A percentile compares a stretch with the other conserved stretches of the same genome.
phyloP scores from a whole-genome alignment of 352 stramenopile genomes.

The Phytophthora rubi region DNA sequence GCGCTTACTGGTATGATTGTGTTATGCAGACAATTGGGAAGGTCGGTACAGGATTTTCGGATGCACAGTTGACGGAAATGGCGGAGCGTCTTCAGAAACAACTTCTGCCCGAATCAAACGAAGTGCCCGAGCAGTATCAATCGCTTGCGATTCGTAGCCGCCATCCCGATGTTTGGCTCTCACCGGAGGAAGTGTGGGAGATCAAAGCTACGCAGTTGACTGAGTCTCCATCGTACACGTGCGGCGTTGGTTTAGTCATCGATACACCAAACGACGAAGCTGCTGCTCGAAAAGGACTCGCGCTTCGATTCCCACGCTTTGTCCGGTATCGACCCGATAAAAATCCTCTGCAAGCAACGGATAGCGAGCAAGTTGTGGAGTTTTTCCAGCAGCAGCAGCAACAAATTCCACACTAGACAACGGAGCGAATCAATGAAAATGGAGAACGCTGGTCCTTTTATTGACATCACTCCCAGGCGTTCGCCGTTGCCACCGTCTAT shows the following conservation, averaged over 20 bases:
- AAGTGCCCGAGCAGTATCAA: conserved; percentile 66
- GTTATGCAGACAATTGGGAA: conserved; percentile 77
- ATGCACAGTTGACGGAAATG: conserved; percentile 92
- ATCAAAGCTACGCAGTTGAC: conserved; percentile 98
- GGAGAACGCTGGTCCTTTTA: background rate
- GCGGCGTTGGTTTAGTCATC: conserved; percentile 43
- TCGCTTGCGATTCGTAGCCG: conserved; percentile 62
- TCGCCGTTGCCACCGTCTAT: conserved; percentile 3
- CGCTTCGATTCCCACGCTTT: conserved; percentile 99
- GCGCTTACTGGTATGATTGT: conserved; percentile 13
- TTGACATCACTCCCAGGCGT: background rate
- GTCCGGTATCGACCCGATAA: conserved; percentile 97
- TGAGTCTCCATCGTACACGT: conserved; percentile 95
- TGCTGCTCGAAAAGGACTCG: conserved; percentile 84
- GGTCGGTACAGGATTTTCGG: conserved; percentile 98
- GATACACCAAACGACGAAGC: conserved; percentile 3
- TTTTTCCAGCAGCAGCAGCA: conserved; percentile 63
- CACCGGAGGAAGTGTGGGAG: conserved; percentile 96
- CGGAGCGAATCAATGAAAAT: background rate
- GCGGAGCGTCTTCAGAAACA: conserved; percentile 54
- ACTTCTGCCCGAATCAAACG: conserved; percentile 42
- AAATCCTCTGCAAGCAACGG: conserved; percentile 93
- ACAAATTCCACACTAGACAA: conserved; percentile 25
- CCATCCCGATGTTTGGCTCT: conserved; percentile 95
- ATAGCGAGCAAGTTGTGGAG: conserved; percentile 91